These are phyloP conservation scores for Mycena alexandri DNA, from an alignment of 768 basidiomycete genomes.

Conservation along the genomic window DNA sequence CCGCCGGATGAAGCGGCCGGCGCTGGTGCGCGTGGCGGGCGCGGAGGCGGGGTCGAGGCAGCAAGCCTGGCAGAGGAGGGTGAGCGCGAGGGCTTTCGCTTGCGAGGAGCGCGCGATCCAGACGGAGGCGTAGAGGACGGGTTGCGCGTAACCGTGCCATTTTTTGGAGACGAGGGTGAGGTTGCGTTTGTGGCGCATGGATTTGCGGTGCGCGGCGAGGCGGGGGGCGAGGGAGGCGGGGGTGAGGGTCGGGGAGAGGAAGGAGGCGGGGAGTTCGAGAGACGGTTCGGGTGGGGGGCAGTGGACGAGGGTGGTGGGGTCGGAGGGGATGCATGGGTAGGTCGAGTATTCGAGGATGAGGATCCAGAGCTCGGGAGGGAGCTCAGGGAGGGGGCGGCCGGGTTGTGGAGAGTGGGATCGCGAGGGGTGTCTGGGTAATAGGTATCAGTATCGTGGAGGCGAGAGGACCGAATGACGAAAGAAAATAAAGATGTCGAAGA, in stretches of 20 bases:
- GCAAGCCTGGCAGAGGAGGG: constrained; percentile 35
- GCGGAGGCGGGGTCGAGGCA: constrained; percentile 27
- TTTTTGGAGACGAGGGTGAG: constrained; percentile 67
- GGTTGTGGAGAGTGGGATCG: not conserved
- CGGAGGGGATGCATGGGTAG: constrained; percentile 39
- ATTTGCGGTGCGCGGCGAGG: constrained; percentile 58
- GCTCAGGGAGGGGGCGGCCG: constrained; percentile 47
- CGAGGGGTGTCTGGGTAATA: not conserved
- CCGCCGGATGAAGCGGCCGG: constrained; percentile 65
- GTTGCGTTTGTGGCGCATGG: constrained; percentile 63
- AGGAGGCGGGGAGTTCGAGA: constrained; percentile 67
- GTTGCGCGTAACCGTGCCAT: constrained; percentile 68
- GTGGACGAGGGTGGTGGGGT: constrained; percentile 35
- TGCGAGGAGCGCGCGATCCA: constrained; percentile 73
- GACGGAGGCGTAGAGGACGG: constrained; percentile 74
- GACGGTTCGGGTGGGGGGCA: constrained; percentile 64
- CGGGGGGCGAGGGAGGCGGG: constrained; percentile 51
- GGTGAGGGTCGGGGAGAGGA: constrained; percentile 61
- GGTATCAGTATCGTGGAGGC: constrained; percentile 5
- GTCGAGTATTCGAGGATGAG: constrained; percentile 72
- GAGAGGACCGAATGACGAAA: too few species aligned
- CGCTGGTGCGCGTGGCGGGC: constrained; percentile 49
- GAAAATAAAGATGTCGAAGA: too few species aligned
- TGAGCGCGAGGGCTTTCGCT: constrained; percentile 58
- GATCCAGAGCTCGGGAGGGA: constrained; percentile 78